Conservation (phyloP, 176 grass and related monocot genomes). For the Saccharum officinarum region DNA sequence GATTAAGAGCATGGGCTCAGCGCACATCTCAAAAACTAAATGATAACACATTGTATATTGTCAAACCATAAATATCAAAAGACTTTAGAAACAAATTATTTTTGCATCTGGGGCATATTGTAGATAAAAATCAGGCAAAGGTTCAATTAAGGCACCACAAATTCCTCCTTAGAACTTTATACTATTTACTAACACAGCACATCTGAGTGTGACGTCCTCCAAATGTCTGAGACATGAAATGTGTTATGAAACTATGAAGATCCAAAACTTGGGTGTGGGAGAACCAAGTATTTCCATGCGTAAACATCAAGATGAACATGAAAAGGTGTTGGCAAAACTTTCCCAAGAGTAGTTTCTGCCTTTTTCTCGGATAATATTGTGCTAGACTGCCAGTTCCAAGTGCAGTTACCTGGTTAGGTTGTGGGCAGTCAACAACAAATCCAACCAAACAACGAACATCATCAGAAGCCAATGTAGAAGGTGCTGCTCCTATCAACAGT, state of each 20-base stretch:
- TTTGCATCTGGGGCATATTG: background rate
- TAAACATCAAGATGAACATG: constrained; percentile 34
- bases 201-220: background rate
- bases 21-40: constrained; percentile 17
- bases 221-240: constrained; percentile 1
- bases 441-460: constrained; percentile 89
- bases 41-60: background rate
- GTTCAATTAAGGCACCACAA: constrained; percentile 18
- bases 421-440: constrained; percentile 94
- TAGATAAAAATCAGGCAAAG: constrained; percentile 24
- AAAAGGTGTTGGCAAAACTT: constrained; percentile 5
- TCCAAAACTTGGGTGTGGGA: constrained; percentile 18
- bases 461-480: constrained; percentile 65
- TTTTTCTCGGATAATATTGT: constrained; percentile 12
- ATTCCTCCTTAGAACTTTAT: constrained; percentile 15
- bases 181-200: constrained; percentile 18
- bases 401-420: constrained; percentile 95
- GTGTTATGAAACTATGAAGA: background rate
- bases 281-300: constrained; percentile 25
- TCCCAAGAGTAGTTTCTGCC: constrained; percentile 7
- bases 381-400: constrained; percentile 14
- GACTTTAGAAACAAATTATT: constrained; percentile 20
- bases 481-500: constrained; percentile 81
- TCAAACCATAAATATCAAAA: background rate
- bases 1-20: background rate